Evolutionary conservation across 1,284 basidiomycete species (phyloP).

Genomic region (Lignosus rhinocerotis): DNA sequence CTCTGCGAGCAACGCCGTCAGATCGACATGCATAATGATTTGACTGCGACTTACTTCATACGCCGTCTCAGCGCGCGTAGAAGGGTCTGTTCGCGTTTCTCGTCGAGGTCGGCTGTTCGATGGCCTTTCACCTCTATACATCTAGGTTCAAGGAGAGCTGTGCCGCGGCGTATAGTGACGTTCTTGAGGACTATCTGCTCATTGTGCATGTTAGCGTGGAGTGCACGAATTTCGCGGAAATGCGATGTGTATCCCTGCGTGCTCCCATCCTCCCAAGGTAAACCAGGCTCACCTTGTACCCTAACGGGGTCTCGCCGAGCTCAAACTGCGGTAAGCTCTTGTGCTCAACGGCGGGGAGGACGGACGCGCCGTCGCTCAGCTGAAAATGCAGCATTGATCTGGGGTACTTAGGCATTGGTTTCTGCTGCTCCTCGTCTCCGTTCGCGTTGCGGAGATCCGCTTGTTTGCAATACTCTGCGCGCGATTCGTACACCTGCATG

Average conservation of each 20-base stretch:
- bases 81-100: constrained; percentile 53
- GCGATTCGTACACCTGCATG: constrained; percentile 60
- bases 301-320: constrained; percentile 67
- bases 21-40: not conserved
- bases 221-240: not conserved
- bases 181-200: constrained; percentile 64
- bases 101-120: constrained; percentile 58
- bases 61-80: constrained; percentile 53
- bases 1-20: not conserved
- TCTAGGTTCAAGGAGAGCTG: constrained; percentile 67
- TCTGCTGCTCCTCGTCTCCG: constrained; percentile 61
- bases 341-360: constrained; percentile 71
- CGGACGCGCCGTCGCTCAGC: constrained; percentile 64
- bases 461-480: constrained; percentile 59
- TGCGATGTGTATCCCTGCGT: not conserved
- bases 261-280: not conserved
- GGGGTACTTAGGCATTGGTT: constrained; percentile 70
- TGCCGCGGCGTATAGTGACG: constrained; percentile 60
- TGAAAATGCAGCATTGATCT: constrained; percentile 67
- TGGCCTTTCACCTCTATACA: constrained; percentile 61
- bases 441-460: constrained; percentile 43
- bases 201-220: not conserved
- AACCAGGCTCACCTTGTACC: constrained; percentile 59
- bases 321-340: constrained; percentile 56
- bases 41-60: constrained; percentile 52